A percentile compares a stretch with the other conserved stretches of the same genome.
These are phyloP conservation scores for Trametopsis cervina DNA, from an alignment of 768 basidiomycete species.

Conservation along the genomic window DNA sequence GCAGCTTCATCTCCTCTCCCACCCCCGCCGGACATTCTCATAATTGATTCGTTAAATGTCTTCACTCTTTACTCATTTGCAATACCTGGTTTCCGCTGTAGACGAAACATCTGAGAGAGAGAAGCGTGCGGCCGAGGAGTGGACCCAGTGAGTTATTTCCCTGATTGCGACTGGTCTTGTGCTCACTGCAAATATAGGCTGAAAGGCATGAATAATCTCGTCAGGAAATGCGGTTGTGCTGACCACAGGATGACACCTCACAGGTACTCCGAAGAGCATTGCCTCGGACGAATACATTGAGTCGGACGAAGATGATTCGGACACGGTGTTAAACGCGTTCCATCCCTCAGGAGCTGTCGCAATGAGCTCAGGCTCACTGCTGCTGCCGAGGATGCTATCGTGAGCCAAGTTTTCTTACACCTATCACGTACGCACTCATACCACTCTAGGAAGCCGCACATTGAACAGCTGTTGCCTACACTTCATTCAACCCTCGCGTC, in stretches of 20 bases:
- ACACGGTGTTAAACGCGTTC: conserved; percentile 17
- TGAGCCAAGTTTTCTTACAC: background rate
- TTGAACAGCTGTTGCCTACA: conserved; percentile 19
- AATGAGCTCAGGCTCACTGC: background rate
- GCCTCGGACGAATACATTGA: conserved; percentile 6
- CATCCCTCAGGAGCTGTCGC: background rate
- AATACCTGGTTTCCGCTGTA: conserved; percentile 12
- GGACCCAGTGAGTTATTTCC: conserved; percentile 17
- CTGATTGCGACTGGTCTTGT: background rate
- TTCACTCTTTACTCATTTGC: conserved; percentile 11
- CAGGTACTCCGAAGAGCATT: background rate
- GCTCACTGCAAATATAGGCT: background rate
- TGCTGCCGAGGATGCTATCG: conserved; percentile 12
- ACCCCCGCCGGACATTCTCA: too few species aligned
- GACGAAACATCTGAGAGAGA: conserved; percentile 21
- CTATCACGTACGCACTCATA: background rate
- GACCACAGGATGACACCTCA: background rate
- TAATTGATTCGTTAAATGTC: too few species aligned
- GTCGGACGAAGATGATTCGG: conserved; percentile 11
- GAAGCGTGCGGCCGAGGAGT: conserved; percentile 20
- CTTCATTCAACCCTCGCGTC: conserved; percentile 40
- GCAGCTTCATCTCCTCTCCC: too few species aligned
- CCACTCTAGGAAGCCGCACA: conserved; percentile 20
- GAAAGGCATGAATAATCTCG: background rate
- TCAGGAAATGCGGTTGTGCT: conserved; percentile 1